Base-by-base conservation (phyloP, 2,329 filamentous ascomycete genomes). In the Botrytis deweyae region DNA sequence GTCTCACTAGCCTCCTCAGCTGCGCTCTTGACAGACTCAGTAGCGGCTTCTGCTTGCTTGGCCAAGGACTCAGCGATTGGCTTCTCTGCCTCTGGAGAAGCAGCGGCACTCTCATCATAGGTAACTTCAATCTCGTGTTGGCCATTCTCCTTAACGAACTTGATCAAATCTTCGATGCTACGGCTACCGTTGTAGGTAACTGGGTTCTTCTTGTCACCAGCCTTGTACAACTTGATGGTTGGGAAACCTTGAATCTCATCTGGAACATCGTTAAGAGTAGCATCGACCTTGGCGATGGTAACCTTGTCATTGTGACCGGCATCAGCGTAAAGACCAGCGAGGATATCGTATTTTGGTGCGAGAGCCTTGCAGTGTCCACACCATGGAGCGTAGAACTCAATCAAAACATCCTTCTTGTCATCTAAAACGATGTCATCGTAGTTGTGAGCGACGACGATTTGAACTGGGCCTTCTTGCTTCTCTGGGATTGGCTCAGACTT, bases 351-450 rank as follows among this genome's bases (percentile, higher is more conserved):
- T 84, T 97, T 92, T 81, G 96, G 96, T 73, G 96, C 95, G 76
- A 99, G 92, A 84, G 90, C 95, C 90, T 98, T 98, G 93, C 96
- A 99, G 90, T 99, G 96, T 80, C 96, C 96, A 84, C 96, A 99
- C 96, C 96, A 99, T 77, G 96, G 96, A 75, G 96, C 96, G 87
- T 99, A 99, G 87, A 97, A 98, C 88, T 99, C 96, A 77, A 99
- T 86, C 78, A 99, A 89, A 74, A 99, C 96, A 84, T 99, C 96
- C 92, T 98, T 98, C 82, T 91, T 88, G 84, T 97, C 92, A 82
- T 99, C 92, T 73, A 98, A 88, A 81, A 99, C 95, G 78, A 98
- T 86, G 12, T 97, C 89, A 77, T 97, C 88, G 89, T 98, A 99
- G 86, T 89, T 95, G 87, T 97, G 93, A 83, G 95, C 96, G 74